A percentile compares a stretch with the other conserved stretches of the same genome.
Evolutionary conservation across 805 yeast genomes (phyloP).

Genomic region (Phaffomyces thermotolerans): DNA sequence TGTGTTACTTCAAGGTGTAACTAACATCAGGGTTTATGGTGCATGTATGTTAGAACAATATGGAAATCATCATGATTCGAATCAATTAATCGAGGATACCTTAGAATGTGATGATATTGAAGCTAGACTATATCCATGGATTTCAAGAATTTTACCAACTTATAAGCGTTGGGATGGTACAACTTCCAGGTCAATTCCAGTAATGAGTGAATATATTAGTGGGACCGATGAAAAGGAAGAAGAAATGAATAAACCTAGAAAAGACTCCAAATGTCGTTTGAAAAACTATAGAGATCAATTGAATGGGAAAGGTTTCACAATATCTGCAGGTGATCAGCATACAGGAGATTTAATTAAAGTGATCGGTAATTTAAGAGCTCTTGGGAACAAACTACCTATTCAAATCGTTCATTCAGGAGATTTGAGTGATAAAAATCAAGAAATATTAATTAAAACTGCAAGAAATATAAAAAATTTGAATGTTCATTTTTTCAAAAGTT

Average conservation of each 20-base stretch:
- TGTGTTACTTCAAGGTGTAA: conserved; percentile 18
- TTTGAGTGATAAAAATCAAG: conserved; percentile 25
- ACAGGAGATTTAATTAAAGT: conserved; percentile 22
- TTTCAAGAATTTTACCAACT: conserved; percentile 28
- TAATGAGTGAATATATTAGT: conserved; percentile 8
- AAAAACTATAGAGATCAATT: conserved; percentile 21
- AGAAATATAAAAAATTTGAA: conserved; percentile 11
- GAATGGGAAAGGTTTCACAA: conserved; percentile 30
- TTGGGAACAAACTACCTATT: conserved; percentile 32
- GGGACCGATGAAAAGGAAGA: conserved; percentile 10
- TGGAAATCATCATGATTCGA: background rate
- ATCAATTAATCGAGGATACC: background rate
- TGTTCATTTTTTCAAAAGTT: conserved; percentile 10
- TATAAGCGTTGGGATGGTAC: conserved; percentile 34
- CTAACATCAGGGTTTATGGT: conserved; percentile 23
- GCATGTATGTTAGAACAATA: conserved; percentile 22
- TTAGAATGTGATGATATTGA: conserved; percentile 28
- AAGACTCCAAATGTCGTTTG: conserved; percentile 10
- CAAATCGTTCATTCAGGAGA: conserved; percentile 33
- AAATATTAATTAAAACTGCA: conserved; percentile 28
- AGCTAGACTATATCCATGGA: conserved; percentile 34
- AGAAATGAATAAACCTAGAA: background rate
- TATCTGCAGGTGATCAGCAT: conserved; percentile 26
- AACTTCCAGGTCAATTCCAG: conserved; percentile 9
- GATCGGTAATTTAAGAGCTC: conserved; percentile 34